Conservation (phyloP, 441 rosid species). For the Gossypium schwendimanii region DNA sequence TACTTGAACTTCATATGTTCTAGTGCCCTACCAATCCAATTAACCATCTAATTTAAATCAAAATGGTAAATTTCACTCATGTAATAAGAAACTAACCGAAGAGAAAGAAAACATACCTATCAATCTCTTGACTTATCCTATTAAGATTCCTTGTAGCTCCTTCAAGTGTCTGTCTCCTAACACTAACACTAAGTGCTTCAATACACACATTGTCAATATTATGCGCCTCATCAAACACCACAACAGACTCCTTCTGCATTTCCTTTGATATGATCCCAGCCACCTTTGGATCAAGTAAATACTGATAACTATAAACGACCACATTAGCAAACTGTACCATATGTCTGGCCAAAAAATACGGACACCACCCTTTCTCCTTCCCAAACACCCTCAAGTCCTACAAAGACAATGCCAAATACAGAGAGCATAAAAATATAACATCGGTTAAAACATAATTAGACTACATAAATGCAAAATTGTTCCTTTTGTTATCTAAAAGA, state of each 20-base stretch:
- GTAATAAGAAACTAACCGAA: background rate
- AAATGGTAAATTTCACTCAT: background rate
- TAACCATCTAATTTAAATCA: background rate
- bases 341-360: constrained; percentile 84
- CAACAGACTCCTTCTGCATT: constrained; percentile 87
- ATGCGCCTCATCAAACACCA: constrained; percentile 95
- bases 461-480: background rate
- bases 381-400: constrained; percentile 85
- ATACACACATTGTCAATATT: constrained; percentile 93
- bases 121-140: constrained; percentile 67
- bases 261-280: constrained; percentile 95
- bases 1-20: background rate
- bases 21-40: background rate
- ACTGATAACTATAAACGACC: constrained; percentile 89
- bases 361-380: constrained; percentile 81
- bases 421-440: background rate
- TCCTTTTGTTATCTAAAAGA: background rate
- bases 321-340: constrained; percentile 92
- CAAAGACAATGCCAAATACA: background rate
- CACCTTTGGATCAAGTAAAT: constrained; percentile 91
- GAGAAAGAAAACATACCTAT: constrained; percentile 42
- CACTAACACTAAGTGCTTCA: constrained; percentile 90
- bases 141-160: constrained; percentile 85
- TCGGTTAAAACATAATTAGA: background rate
- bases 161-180: constrained; percentile 83